Evolutionary conservation across 805 yeast species (phyloP), one percentile per base, ranked within the genome.

Genomic region (Komagataella pseudopastoris): DNA sequence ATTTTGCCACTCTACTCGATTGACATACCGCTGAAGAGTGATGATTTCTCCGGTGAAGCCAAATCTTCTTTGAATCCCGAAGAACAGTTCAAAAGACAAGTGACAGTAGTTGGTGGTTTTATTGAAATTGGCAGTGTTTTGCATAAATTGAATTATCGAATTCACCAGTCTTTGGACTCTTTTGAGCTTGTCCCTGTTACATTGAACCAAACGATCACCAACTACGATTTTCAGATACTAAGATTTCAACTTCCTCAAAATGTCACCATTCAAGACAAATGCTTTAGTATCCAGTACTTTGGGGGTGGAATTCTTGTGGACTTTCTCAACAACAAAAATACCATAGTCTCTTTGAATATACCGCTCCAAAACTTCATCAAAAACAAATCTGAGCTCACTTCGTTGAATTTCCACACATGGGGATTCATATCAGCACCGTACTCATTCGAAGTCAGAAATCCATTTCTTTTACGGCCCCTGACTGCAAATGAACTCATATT

Each of bases 401-500:
- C 54, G 1, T 22, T 56, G 46, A 68, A 65, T 43, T 66, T 76
- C 51, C 60, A 63, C 50, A 66, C 74, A 47, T 88, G 95, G 93
- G 79, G 87, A 51, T 72, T 72, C 53, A 78, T 82, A 51, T 76
- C 85, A 6, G 76, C 77, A 44, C 90, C 93, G 1, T 85, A 83
- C 62, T 74, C 79, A 6, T 80, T 83, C 56, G 78, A 76, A 36
- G 60, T 77, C 5, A 71, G 85, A 58, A 64, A 66, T 22, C 88
- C 91, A 1, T 76, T 77, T 46, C 64, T 72, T 18, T 58, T 85
- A 54, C 68, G 71, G 49, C 63, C 83, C 1, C 63, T 81, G 14
- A 72, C 77, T 36, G 55, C 66, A 0, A 58, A 60, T 2, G 71
- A 74, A 47, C 60, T 80, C 6, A 61, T 88, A 3, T 78, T 84